Conservation (phyloP, 768 basidiomycete genomes). For the Porpolomopsis calyptriformis region DNA sequence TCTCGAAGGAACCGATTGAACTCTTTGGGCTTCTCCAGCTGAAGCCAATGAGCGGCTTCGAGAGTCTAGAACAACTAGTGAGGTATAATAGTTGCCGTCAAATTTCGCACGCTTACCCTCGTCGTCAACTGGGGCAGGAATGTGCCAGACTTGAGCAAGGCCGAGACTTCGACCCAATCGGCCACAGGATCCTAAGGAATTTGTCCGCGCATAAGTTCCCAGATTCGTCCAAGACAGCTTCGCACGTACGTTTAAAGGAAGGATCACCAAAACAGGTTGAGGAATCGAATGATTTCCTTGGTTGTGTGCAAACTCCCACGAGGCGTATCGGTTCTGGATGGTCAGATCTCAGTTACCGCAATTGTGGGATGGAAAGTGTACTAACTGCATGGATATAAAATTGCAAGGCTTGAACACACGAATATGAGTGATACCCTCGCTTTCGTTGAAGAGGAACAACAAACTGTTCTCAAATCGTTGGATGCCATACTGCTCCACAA, state of each 20-base stretch:
- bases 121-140: slow-evolving; percentile 31
- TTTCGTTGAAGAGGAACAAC: slow-evolving; percentile 15
- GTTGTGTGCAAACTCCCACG: slow-evolving; percentile 29
- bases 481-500: slow-evolving; percentile 47
- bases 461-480: slow-evolving; percentile 54
- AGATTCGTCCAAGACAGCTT: too few relatives aligned
- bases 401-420: slow-evolving; percentile 37
- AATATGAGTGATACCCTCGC: not conserved
- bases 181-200: slow-evolving; percentile 36
- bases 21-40: slow-evolving; percentile 44
- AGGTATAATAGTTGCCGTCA: not conserved
- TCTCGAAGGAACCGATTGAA: slow-evolving; percentile 42
- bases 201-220: too few relatives aligned
- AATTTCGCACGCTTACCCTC: slow-evolving; percentile 19
- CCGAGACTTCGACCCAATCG: slow-evolving; percentile 27
- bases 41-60: slow-evolving; percentile 55
- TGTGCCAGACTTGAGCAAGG: slow-evolving; percentile 26
- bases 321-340: slow-evolving; percentile 29
- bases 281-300: slow-evolving; percentile 38
- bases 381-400: slow-evolving; percentile 51
- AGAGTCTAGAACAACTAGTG: slow-evolving; percentile 28
- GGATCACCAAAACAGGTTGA: slow-evolving; percentile 34
- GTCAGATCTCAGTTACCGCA: not conserved
- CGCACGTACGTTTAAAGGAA: slow-evolving; percentile 27
- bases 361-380: not conserved